Percentiles rank a stretch among this genome's conserved stretches.
Conservation (phyloP, 352 stramenopile species). For the Globisporangium apiculatum region DNA sequence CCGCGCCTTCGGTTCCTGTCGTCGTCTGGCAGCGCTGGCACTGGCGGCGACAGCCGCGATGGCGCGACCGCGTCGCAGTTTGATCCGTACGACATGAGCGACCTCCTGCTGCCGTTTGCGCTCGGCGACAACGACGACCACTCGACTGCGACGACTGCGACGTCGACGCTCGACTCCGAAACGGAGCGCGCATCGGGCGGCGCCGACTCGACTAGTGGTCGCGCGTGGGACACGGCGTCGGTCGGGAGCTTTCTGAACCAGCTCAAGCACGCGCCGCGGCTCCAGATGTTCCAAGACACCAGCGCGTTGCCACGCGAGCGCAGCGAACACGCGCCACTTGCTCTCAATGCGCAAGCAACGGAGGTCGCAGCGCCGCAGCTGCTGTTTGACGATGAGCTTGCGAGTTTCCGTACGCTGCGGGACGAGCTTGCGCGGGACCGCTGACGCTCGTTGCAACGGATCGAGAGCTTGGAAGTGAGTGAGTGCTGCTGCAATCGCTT, state of each 20-base stretch:
- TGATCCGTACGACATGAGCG: slow-evolving; percentile 20
- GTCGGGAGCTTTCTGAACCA: slow-evolving; percentile 77
- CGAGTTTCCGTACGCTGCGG: slow-evolving; percentile 55
- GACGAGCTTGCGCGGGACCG: slow-evolving; percentile 47
- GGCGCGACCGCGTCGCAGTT: slow-evolving; percentile 13
- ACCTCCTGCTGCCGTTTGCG: slow-evolving; percentile 66
- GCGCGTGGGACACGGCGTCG: slow-evolving; percentile 44
- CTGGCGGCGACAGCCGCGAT: slow-evolving; percentile 9
- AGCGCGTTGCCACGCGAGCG: not conserved
- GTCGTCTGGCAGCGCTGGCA: slow-evolving; percentile 12
- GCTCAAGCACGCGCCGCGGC: slow-evolving; percentile 64
- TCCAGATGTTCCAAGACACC: slow-evolving; percentile 23
- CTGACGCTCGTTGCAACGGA: slow-evolving; percentile 1
- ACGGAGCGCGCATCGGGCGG: slow-evolving; percentile 9
- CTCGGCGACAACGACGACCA: slow-evolving; percentile 28
- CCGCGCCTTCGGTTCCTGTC: slow-evolving; percentile 40
- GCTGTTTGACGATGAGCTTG: slow-evolving; percentile 76
- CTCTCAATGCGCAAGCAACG: too few relatives aligned
- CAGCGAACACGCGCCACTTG: not conserved
- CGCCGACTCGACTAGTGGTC: not conserved
- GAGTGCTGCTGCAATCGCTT: not conserved
- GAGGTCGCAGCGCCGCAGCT: slow-evolving; percentile 3
- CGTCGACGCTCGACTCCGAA: slow-evolving; percentile 29
- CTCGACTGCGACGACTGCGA: slow-evolving; percentile 38
- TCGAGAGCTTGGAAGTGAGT: too few relatives aligned